A percentile compares a stretch with the other conserved stretches of the same genome.
phyloP scores from a whole-genome alignment of 2,329 filamentous ascomycete genomes.

The Sporothrix humicola region DNA sequence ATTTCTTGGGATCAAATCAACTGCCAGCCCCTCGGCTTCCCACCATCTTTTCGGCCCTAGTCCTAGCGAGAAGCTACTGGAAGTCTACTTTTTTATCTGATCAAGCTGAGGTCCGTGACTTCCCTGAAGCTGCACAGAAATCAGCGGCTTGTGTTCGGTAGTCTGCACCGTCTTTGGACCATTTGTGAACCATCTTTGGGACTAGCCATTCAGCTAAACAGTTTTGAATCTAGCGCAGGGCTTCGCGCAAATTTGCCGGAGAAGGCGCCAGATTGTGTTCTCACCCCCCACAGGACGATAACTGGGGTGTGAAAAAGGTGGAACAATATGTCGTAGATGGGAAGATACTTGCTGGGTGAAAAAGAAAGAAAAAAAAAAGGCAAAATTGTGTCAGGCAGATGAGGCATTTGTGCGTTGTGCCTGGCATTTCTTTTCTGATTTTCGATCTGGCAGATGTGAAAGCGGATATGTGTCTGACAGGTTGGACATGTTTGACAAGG shows the following conservation, averaged over 20 bases:
- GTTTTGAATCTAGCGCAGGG: neutral
- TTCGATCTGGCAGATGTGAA: neutral
- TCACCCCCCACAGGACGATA: neutral
- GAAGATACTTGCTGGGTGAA: no score
- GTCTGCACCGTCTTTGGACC: neutral
- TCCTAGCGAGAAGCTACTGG: no score
- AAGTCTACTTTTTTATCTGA: conserved; percentile 8
- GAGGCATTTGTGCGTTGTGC: conserved; percentile 20
- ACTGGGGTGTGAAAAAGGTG: no score
- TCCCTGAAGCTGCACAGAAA: neutral
- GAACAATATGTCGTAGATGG: no score
- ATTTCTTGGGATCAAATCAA: neutral
- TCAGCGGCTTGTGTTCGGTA: neutral
- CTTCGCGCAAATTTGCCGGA: neutral
- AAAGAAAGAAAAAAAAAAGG: neutral
- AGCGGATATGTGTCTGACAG: neutral
- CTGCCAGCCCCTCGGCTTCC: neutral
- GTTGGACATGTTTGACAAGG: neutral
- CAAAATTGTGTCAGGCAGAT: neutral
- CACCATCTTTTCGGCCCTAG: neutral
- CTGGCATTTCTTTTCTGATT: neutral
- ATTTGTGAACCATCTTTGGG: neutral
- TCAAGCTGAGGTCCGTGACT: neutral
- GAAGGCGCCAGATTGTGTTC: conserved; percentile 14
- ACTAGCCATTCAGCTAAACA: neutral